Conservation (phyloP, 2,329 filamentous ascomycete species). For the Eutypa lata region DNA sequence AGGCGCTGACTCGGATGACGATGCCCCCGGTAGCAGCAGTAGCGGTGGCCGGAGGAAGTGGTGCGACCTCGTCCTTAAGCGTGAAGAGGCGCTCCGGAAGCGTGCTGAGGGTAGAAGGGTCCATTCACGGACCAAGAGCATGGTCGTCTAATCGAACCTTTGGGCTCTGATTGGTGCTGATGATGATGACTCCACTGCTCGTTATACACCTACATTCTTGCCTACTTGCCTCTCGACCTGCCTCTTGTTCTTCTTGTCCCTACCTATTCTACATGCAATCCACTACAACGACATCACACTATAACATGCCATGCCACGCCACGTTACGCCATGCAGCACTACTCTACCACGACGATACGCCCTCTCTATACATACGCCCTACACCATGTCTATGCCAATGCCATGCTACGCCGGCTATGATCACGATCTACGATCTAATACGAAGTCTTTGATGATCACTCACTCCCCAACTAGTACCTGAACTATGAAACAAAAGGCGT, state of each 20-base stretch:
- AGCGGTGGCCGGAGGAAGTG: conserved; percentile 51
- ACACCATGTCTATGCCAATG: not conserved
- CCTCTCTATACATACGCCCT: not conserved
- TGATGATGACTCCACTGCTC: not conserved
- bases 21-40: conserved; percentile 43
- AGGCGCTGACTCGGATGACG: conserved; percentile 31
- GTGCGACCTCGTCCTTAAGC: conserved; percentile 65
- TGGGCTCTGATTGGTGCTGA: not conserved
- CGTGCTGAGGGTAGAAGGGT: conserved; percentile 50
- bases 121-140: conserved; percentile 58
- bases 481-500: not conserved
- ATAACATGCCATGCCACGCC: not conserved
- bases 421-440: not conserved
- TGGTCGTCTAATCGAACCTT: conserved; percentile 39
- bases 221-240: not conserved
- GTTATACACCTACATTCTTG: not conserved
- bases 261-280: not conserved
- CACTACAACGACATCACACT: too few species aligned
- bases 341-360: not conserved
- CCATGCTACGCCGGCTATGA: not conserved
- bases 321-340: not conserved
- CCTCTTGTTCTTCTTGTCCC: too few species aligned
- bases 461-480: not conserved
- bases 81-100: conserved; percentile 57
- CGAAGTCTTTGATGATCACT: not conserved